Evolutionary conservation across 441 rosid species (phyloP), one percentile per base, ranked within the genome.

Genomic region (Erodium chrysanthum): DNA sequence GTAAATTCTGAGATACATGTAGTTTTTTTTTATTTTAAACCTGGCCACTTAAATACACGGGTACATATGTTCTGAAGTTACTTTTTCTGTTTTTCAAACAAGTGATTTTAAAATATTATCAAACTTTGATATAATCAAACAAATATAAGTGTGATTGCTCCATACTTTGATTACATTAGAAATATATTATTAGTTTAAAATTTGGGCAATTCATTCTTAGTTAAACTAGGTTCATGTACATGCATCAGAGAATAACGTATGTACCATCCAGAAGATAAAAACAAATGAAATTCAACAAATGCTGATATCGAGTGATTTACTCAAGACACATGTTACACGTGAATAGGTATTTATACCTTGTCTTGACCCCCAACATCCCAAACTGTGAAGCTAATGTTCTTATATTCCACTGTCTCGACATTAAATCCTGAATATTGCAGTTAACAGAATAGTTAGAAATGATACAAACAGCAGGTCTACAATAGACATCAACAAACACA

Each of bases 321-420:
- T 52, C 7, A 50, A 50, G 15, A 21, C 15, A 50, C 21, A 15
- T 3, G 21, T 14, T 40, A n/a, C 21, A 50, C 0, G 56, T 15
- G 56, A 15, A 50, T 50, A 15, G 20, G 56, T n/a, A 15, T 15
- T 5, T 29, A 61, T 66, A 81, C 82, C 82, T 81, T 81, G 76
- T 81, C 84, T 70, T 81, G 84, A 68, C 82, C 84, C 46, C 84
- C 84, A 8, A 81, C 82, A 74, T 76, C 84, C 84, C 84, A 81
- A 56, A 81, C 79, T 25, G 79, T 77, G 70, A 80, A 77, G 77
- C 84, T 80, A 65, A 77, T 81, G 67, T 78, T 81, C 78, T 81
- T 81, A 67, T 81, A 78, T 71, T 81, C 81, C 21, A 77, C 79
- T 4, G 84, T 80, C 60, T 80, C 84, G 23, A 80, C 81, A 20